A percentile compares a stretch with the other conserved stretches of the same genome.
These are phyloP conservation scores for Saprolegnia diclina DNA, from an alignment of 352 stramenopile species.

Conservation along the genomic window DNA sequence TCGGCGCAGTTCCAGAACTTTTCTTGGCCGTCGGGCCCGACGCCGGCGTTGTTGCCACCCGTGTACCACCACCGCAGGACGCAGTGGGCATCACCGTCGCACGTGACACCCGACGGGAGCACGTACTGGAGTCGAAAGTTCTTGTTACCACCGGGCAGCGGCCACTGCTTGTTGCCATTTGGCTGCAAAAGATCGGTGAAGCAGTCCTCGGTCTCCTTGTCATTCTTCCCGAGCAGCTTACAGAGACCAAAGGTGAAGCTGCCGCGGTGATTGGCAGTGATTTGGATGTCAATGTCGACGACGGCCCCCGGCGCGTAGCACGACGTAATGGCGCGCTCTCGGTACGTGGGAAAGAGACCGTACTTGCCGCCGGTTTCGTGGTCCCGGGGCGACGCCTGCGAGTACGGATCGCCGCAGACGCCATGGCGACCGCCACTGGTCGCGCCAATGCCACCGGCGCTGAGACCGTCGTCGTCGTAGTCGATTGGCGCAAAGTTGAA, in stretches of 20 bases:
- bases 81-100: conserved; percentile 27
- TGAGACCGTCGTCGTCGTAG: background rate
- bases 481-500: background rate
- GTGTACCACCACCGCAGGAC: conserved; percentile 26
- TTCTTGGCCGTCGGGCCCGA: background rate
- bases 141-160: conserved; percentile 4
- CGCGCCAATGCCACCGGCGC: background rate
- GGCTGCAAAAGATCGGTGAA: conserved; percentile 32
- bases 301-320: conserved; percentile 5
- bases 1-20: conserved; percentile 6
- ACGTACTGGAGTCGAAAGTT: conserved; percentile 23
- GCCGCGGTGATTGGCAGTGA: conserved; percentile 45
- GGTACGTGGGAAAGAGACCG: background rate
- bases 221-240: conserved; percentile 21
- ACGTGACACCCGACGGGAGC: conserved; percentile 20
- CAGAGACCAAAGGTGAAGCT: conserved; percentile 48
- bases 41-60: background rate
- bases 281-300: conserved; percentile 35
- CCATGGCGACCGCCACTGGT: background rate
- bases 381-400: background rate
- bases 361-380: conserved; percentile 9
- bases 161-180: conserved; percentile 27
- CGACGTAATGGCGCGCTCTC: background rate
- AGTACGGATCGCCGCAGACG: background rate
- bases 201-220: conserved; percentile 7